phyloP scores from a whole-genome alignment of 805 yeast genomes.

The Zygosaccharomyces bailii region DNA sequence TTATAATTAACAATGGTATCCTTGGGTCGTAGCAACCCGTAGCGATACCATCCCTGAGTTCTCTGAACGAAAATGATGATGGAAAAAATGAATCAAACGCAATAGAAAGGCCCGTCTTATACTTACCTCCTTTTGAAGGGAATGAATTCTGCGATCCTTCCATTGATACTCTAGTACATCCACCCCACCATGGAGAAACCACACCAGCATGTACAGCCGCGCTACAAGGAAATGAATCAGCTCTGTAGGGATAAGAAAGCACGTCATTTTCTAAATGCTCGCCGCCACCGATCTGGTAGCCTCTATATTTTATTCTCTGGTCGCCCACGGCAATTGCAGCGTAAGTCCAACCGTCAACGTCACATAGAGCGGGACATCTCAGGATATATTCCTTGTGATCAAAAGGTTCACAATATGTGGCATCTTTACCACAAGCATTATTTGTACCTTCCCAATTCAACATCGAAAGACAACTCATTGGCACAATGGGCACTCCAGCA shows the following conservation, averaged over 20 bases:
- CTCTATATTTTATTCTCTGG: constrained; percentile 61
- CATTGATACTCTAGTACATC: constrained; percentile 64
- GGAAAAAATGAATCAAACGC: constrained; percentile 72
- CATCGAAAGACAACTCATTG: constrained; percentile 38
- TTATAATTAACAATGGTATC: constrained; percentile 49
- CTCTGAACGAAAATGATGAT: constrained; percentile 59
- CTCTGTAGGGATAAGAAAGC: constrained; percentile 68
- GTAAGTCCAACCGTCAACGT: constrained; percentile 70
- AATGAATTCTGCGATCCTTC: constrained; percentile 52
- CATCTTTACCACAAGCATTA: constrained; percentile 71
- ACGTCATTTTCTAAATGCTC: constrained; percentile 18
- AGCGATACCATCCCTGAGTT: constrained; percentile 35
- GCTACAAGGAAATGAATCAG: constrained; percentile 86
- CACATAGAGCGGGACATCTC: constrained; percentile 88
- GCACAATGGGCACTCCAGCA: constrained; percentile 35
- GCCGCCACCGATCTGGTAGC: constrained; percentile 79
- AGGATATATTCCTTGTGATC: constrained; percentile 47
- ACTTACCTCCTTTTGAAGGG: constrained; percentile 45
- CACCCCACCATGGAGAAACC: constrained; percentile 71
- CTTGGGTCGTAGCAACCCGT: constrained; percentile 71
- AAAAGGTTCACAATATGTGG: constrained; percentile 52
- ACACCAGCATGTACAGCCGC: constrained; percentile 87
- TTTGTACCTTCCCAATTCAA: constrained; percentile 73
- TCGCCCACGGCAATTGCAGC: constrained; percentile 73
- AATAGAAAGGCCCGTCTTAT: constrained; percentile 49